Evolutionary conservation across 352 stramenopile genomes (phyloP).

Genomic region (Globisporangium cystogenes): DNA sequence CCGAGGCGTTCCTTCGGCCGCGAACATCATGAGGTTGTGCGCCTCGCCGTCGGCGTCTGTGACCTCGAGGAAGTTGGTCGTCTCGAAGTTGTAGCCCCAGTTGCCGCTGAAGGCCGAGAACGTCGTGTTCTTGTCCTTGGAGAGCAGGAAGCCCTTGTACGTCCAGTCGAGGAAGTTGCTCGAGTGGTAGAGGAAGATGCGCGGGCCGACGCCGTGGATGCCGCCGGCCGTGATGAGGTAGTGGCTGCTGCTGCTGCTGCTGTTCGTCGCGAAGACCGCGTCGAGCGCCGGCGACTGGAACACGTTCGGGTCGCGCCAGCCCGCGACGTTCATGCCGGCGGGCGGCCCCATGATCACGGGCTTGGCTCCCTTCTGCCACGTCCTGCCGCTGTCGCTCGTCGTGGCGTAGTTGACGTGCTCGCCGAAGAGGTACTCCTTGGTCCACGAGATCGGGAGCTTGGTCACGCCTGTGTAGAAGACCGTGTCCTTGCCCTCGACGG

Average conservation of each 20-base stretch:
- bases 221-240: constrained; percentile 54
- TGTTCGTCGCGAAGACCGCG: constrained; percentile 1
- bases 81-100: constrained; percentile 71
- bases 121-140: constrained; percentile 51
- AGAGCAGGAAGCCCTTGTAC: constrained; percentile 58
- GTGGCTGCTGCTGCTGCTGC: constrained; percentile 24
- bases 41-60: constrained; percentile 44
- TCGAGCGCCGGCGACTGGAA: constrained; percentile 60
- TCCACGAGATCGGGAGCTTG: constrained; percentile 16
- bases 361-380: constrained; percentile 50
- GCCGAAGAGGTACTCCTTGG: constrained; percentile 45
- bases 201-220: constrained; percentile 40
- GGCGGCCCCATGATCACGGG: constrained; percentile 44
- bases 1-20: constrained; percentile 36
- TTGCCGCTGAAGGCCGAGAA: constrained; percentile 51
- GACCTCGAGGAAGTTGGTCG: constrained; percentile 55
- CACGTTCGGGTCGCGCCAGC: constrained; percentile 55
- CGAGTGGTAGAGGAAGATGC: constrained; percentile 63
- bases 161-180: constrained; percentile 56
- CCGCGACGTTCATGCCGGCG: constrained; percentile 44
- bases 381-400: constrained; percentile 45
- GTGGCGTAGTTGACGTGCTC: constrained; percentile 67
- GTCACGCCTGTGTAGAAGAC: constrained; percentile 35
- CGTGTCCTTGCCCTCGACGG: constrained; percentile 55
- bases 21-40: constrained; percentile 65